Percentiles rank a stretch among this genome's conserved stretches.
phyloP scores from a whole-genome alignment of 352 stramenopile genomes.

The Pythium grandisporangium region DNA sequence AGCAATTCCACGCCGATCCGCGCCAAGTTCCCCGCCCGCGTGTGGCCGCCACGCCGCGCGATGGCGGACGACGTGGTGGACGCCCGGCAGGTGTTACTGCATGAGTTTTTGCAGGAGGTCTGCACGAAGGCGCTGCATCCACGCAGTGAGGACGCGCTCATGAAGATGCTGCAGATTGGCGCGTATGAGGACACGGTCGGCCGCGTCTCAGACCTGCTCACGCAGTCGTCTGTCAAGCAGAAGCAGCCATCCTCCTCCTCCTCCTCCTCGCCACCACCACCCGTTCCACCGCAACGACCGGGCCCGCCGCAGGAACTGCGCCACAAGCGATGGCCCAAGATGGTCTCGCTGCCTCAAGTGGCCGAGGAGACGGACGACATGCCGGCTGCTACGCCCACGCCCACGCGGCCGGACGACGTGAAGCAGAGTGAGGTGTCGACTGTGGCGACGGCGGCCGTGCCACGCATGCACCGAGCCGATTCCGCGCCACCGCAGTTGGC shows the following conservation, averaged over 20 bases:
- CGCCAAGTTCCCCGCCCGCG: no score
- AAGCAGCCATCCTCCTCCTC: slow-evolving; percentile 8
- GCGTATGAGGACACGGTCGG: slow-evolving; percentile 28
- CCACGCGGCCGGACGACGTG: slow-evolving; percentile 8
- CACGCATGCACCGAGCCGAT: slow-evolving; percentile 16
- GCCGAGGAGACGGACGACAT: slow-evolving; percentile 8
- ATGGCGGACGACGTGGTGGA: no score
- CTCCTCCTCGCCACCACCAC: no score
- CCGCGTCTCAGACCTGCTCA: slow-evolving; percentile 11
- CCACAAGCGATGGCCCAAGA: no score
- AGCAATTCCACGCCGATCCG: no score
- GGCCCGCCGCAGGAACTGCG: no score
- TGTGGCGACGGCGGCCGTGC: slow-evolving; percentile 16
- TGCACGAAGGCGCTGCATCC: slow-evolving; percentile 26
- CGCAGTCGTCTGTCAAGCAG: slow-evolving; percentile 8
- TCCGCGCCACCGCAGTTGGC: background rate
- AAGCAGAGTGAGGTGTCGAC: slow-evolving; percentile 5
- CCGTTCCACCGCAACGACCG: no score
- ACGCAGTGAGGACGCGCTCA: slow-evolving; percentile 28
- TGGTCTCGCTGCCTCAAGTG: slow-evolving; percentile 14
- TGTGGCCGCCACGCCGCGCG: no score
- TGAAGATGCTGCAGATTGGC: slow-evolving; percentile 51
- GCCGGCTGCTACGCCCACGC: slow-evolving; percentile 1
- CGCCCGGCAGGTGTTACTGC: no score
- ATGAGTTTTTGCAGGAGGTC: slow-evolving; percentile 66